Percentiles rank a stretch among this genome's conserved stretches.
phyloP scores from a whole-genome alignment of 306 rosid genomes.

The Dalbergia oliveri region DNA sequence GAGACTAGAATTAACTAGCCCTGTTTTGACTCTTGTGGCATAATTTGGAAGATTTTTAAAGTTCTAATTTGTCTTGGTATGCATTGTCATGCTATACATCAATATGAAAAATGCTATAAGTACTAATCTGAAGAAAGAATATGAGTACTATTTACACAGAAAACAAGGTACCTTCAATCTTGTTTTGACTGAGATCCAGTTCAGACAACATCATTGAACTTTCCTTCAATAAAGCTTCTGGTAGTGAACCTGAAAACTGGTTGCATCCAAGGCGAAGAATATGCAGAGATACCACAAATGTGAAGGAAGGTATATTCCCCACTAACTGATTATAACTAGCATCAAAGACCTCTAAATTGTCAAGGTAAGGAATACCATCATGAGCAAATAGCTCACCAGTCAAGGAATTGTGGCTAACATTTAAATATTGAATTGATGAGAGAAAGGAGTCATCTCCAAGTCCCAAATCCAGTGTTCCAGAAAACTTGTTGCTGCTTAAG shows the following conservation, averaged over 20 bases:
- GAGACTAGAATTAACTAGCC: constrained; percentile 4
- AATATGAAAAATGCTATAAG: background rate
- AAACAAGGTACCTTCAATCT: constrained; percentile 67
- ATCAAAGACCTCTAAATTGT: constrained; percentile 84
- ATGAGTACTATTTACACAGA: background rate
- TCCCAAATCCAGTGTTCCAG: constrained; percentile 78
- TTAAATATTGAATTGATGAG: constrained; percentile 65
- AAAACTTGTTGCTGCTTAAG: constrained; percentile 68
- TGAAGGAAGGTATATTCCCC: constrained; percentile 74
- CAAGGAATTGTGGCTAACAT: constrained; percentile 75
- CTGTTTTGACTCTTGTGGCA: background rate
- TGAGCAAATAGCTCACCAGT: constrained; percentile 76
- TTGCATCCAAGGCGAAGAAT: constrained; percentile 71
- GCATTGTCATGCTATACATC: background rate
- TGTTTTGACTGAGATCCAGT: constrained; percentile 79
- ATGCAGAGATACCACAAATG: constrained; percentile 75
- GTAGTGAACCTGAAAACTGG: constrained; percentile 70
- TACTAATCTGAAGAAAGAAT: constrained; percentile 29
- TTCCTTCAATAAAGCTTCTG: constrained; percentile 71
- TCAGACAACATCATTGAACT: constrained; percentile 81
- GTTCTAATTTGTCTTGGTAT: too few relatives aligned
- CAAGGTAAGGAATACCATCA: constrained; percentile 86
- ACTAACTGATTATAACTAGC: constrained; percentile 72
- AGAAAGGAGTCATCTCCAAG: constrained; percentile 62
- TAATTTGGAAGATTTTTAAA: constrained; percentile 3